These are phyloP conservation scores for Thozetella sp. DNA, from an alignment of 495 filamentous ascomycete species.

Conservation along the genomic window DNA sequence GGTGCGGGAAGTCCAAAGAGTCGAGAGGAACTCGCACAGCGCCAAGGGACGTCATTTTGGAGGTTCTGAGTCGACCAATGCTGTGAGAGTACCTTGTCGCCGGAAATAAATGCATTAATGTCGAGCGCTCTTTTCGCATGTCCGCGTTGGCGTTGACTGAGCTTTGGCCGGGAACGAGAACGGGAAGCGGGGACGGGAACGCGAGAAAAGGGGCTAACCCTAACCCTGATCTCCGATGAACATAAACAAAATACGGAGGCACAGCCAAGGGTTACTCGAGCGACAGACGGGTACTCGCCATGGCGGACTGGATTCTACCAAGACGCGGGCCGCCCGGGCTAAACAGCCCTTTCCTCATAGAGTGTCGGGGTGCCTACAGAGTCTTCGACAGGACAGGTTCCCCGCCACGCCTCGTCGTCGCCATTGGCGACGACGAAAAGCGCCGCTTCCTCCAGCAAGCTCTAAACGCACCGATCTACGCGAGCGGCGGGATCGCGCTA, in stretches of 20 bases:
- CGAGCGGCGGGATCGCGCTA: too few relatives aligned
- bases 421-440: too few relatives aligned
- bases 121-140: slow-evolving; percentile 6
- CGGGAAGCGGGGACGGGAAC: slow-evolving; percentile 5
- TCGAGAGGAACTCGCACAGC: slow-evolving; percentile 12
- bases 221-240: slow-evolving; percentile 6
- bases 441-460: too few relatives aligned
- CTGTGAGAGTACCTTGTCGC: too few relatives aligned
- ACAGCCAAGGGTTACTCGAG: neutral
- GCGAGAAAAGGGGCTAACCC: slow-evolving; percentile 13
- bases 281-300: too few relatives aligned
- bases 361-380: too few relatives aligned
- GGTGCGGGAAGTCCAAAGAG: slow-evolving; percentile 12
- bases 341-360: too few relatives aligned
- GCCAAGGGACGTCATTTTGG: slow-evolving; percentile 12
- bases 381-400: too few relatives aligned
- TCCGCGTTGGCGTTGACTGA: slow-evolving; percentile 5
- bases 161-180: slow-evolving; percentile 10
- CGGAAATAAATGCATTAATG: slow-evolving; percentile 6
- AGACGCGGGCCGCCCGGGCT: too few relatives aligned
- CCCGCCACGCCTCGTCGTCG: too few relatives aligned
- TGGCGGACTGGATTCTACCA: too few relatives aligned
- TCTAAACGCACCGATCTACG: too few relatives aligned
- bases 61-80: slow-evolving; percentile 5
- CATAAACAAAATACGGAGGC: slow-evolving; percentile 1